Percentiles rank a stretch among this genome's conserved stretches.
Conservation (phyloP, 768 basidiomycete species). For the Saitozyma sp. region DNA sequence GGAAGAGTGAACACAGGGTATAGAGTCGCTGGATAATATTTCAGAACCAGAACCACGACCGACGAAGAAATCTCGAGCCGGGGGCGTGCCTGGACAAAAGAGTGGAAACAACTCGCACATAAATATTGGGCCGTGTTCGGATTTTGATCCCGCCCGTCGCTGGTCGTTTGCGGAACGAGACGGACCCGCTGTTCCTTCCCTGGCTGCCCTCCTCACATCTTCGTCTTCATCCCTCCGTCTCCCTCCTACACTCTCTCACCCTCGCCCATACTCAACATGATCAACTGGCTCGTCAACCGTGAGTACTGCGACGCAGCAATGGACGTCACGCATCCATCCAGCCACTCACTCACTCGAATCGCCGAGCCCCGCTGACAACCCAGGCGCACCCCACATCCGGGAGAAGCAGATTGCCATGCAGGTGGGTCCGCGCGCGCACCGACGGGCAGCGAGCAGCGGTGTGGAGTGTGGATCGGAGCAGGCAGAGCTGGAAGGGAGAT, state of each 20-base stretch:
- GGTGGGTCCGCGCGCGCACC: constrained; percentile 1
- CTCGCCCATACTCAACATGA: constrained; percentile 5
- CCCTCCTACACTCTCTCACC: not conserved
- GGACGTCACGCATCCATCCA: not conserved
- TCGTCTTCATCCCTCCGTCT: too few species aligned
- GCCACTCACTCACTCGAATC: not conserved
- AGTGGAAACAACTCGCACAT: too few species aligned
- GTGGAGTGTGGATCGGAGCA: not conserved
- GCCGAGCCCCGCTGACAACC: constrained; percentile 9
- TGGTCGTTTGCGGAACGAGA: too few species aligned
- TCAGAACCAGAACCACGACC: too few species aligned
- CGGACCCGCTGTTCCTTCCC: too few species aligned
- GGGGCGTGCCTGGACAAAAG: too few species aligned
- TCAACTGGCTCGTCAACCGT: constrained; percentile 39
- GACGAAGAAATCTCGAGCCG: too few species aligned
- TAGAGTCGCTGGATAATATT: too few species aligned
- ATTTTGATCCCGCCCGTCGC: too few species aligned
- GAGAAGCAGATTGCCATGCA: constrained; percentile 41
- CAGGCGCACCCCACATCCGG: constrained; percentile 32
- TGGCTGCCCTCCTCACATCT: too few species aligned
- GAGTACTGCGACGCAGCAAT: constrained; percentile 6
- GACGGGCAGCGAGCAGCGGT: not conserved
- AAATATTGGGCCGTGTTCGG: too few species aligned
- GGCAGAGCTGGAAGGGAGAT: not conserved
- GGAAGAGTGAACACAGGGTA: too few species aligned